These are phyloP conservation scores for Hawksworthiomyces lignivorus DNA, from an alignment of 2,329 filamentous ascomycete genomes.

Conservation along the genomic window DNA sequence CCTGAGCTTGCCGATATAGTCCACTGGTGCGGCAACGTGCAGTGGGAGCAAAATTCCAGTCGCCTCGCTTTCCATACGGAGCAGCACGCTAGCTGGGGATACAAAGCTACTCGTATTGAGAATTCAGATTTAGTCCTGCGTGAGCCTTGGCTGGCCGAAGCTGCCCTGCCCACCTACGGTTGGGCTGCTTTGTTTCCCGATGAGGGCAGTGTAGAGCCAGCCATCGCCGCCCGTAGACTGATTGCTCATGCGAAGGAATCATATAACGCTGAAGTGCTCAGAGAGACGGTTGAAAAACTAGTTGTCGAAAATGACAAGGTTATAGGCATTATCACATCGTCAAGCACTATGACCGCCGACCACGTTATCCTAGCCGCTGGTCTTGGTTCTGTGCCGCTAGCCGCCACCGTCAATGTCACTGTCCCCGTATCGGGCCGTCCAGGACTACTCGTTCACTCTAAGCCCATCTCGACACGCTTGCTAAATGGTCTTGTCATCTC, in stretches of 20 bases:
- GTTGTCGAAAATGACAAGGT: constrained; percentile 13
- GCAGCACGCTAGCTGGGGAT: constrained; percentile 21
- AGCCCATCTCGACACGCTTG: constrained; percentile 16
- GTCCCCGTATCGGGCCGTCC: constrained; percentile 18
- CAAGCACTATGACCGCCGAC: constrained; percentile 15
- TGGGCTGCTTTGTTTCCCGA: constrained; percentile 16
- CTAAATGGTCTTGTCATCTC: constrained; percentile 19
- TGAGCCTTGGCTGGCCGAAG: constrained; percentile 14
- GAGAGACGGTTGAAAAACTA: constrained; percentile 6
- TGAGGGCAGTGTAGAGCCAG: constrained; percentile 24
- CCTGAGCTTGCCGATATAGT: constrained; percentile 16
- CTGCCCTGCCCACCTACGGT: constrained; percentile 13
- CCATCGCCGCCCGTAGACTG: constrained; percentile 15
- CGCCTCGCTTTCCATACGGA: constrained; percentile 18
- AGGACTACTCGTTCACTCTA: constrained; percentile 23
- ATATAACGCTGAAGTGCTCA: neutral
- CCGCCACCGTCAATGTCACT: constrained; percentile 17
- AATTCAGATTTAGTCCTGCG: constrained; percentile 10
- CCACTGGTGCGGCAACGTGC: constrained; percentile 20
- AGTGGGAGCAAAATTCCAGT: constrained; percentile 18
- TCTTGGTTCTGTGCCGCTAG: constrained; percentile 19
- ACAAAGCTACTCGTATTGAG: constrained; percentile 17
- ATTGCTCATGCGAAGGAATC: neutral
- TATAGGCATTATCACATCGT: constrained; percentile 14
- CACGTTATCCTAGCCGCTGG: constrained; percentile 25